These are phyloP conservation scores for Umbelopsis sp. DNA, from an alignment of 192 early-diverging fungal genomes.

Conservation along the genomic window DNA sequence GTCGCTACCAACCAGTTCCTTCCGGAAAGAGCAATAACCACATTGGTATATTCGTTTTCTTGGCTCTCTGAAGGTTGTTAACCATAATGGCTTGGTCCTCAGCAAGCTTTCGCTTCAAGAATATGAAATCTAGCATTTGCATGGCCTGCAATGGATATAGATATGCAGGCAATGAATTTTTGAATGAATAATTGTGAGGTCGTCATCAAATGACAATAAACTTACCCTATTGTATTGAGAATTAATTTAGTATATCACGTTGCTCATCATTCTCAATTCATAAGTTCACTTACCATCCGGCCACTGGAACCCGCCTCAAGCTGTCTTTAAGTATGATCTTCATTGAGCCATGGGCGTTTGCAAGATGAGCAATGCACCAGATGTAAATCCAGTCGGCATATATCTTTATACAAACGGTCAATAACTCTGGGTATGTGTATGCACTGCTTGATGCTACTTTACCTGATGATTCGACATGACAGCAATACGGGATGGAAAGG, in stretches of 20 bases:
- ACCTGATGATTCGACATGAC: slow-evolving; percentile 65
- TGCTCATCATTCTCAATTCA: neutral
- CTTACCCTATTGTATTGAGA: neutral
- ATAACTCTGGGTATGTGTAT: neutral
- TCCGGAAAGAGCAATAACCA: slow-evolving; percentile 97
- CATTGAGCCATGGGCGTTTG: slow-evolving; percentile 75
- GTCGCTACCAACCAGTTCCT: slow-evolving; percentile 66
- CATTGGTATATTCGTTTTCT: slow-evolving; percentile 66
- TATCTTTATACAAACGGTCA: slow-evolving; percentile 41
- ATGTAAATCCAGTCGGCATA: slow-evolving; percentile 74
- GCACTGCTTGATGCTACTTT: neutral
- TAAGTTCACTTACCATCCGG: slow-evolving; percentile 66
- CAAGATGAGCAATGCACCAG: slow-evolving; percentile 65
- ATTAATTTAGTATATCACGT: neutral
- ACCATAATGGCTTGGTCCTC: slow-evolving; percentile 62
- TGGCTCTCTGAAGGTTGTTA: slow-evolving; percentile 57
- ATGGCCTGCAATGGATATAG: slow-evolving; percentile 56
- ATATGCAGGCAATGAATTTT: neutral
- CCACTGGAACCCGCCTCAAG: slow-evolving; percentile 82
- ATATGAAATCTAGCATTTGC: slow-evolving; percentile 93
- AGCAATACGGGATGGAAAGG: slow-evolving; percentile 52
- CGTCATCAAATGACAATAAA: neutral
- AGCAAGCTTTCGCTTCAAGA: slow-evolving; percentile 84
- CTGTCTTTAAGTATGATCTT: slow-evolving; percentile 92
- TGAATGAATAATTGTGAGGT: neutral